Evolutionary conservation across 768 basidiomycete species (phyloP).

Genomic region (Rhodosporidiobolus sp.): DNA sequence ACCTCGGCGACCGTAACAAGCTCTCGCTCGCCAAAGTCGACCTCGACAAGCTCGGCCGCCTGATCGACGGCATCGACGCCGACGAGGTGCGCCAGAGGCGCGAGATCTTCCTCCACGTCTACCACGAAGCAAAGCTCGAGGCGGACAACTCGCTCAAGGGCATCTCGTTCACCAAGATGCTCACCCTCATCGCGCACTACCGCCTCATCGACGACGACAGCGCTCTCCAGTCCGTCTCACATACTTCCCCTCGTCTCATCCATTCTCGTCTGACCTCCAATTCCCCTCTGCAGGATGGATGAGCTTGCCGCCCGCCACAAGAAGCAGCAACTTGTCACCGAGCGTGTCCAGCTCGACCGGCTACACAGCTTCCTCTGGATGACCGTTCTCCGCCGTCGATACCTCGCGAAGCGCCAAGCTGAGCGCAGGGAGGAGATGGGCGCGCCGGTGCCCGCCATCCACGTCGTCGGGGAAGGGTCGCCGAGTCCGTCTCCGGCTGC

Average conservation of each 20-base stretch:
- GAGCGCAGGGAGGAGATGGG: not conserved
- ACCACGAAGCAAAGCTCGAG: constrained; percentile 70
- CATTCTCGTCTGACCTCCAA: not conserved
- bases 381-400: constrained; percentile 25
- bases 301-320: constrained; percentile 28
- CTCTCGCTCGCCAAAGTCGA: constrained; percentile 58
- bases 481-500: not conserved
- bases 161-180: constrained; percentile 87
- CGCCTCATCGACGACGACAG: constrained; percentile 85
- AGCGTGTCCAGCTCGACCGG: constrained; percentile 20
- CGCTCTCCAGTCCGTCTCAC: constrained; percentile 71
- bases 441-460: constrained; percentile 8
- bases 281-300: constrained; percentile 22
- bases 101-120: constrained; percentile 68
- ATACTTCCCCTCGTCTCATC: not conserved
- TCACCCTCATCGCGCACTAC: constrained; percentile 81
- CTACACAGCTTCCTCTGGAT: constrained; percentile 25
- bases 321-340: constrained; percentile 9
- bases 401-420: constrained; percentile 9
- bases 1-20: constrained; percentile 18
- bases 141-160: constrained; percentile 69
- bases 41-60: constrained; percentile 59
- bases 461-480: not conserved
- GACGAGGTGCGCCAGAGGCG: constrained; percentile 63
- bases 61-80: constrained; percentile 66